Evolutionary conservation across 139 green algal genomes (phyloP), one percentile per base, ranked within the genome.

Genomic region (Astrephomene gubernaculifera): DNA sequence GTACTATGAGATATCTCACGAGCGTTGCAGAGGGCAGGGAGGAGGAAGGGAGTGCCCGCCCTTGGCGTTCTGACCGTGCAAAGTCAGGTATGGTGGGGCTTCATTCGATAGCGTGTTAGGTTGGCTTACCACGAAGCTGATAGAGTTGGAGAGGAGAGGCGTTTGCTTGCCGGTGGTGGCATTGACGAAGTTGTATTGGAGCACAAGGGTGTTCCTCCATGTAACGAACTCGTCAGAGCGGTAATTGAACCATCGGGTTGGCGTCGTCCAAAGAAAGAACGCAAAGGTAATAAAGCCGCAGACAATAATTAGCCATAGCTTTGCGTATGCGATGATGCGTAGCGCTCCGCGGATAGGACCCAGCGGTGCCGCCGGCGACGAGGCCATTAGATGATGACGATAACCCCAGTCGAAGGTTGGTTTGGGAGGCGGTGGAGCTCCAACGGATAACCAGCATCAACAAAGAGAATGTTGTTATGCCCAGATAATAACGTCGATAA

Each of bases 111-210:
- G 21, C 49, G 12, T n/a, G 21, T 19, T 24, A 65, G 14, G 17
- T 33, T 67, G 35, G 63, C 78, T 17, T 25, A 84, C 78, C 31
- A 84, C 41, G 19, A 64, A 84, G 78, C 78, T 84, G 78, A 84
- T 39, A 63, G 36, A 38, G 17, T 43, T 31, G n/a, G 43, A 53
- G 1, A 84, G 78, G 21, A 84, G n/a, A 12, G 78, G 61, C 3
- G 61, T 84, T 1, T 61, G 27, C n/a, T 27, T 29, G 43, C 78
- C 78, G 63, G 63, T 74, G n/a, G 78, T 84, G 41, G 4, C 43
- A 35, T 84, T 84, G 7, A 33, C 25, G 45, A 84, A 71, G 1
- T 44, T 72, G 78, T 71, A 71, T 9, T 39, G 41, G 21, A 84
- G 78, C 21, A 84, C 29, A 2, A 84, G 64, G 3, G 63, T 75